Percentiles rank a stretch among this genome's conserved stretches.
Conservation (phyloP, 192 early-diverging fungal genomes). For the Coemansia erecta region DNA sequence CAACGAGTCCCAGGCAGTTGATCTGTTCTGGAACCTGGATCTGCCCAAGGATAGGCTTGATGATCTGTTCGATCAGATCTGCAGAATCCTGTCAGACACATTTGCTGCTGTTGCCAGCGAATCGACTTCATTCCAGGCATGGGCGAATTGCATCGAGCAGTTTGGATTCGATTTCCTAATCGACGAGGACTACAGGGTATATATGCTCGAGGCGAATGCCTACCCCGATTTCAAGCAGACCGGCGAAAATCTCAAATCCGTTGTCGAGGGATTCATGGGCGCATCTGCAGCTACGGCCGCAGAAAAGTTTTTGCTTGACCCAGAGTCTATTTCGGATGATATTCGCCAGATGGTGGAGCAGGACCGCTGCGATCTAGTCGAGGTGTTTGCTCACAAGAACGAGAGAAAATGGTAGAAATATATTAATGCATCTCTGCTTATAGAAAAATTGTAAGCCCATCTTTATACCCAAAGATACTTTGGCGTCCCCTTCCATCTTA, state of each 20-base stretch:
- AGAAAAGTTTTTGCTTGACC: constrained; percentile 21
- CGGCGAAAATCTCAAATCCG: constrained; percentile 49
- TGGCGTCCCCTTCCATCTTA: constrained; percentile 50
- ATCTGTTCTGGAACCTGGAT: constrained; percentile 58
- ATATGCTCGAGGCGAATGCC: constrained; percentile 65
- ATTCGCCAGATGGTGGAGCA: constrained; percentile 13
- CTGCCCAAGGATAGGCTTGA: constrained; percentile 43
- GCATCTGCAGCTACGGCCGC: constrained; percentile 53
- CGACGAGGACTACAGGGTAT: constrained; percentile 53
- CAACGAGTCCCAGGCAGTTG: constrained; percentile 55
- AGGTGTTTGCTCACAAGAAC: constrained; percentile 40
- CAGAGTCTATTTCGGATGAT: background rate
- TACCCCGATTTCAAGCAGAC: constrained; percentile 73
- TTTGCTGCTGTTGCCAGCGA: constrained; percentile 62
- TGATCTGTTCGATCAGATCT: constrained; percentile 57
- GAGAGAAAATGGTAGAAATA: constrained; percentile 31
- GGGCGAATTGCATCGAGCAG: constrained; percentile 63
- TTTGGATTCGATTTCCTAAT: constrained; percentile 70
- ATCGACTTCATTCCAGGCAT: constrained; percentile 63
- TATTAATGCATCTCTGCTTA: background rate
- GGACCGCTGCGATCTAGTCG: constrained; percentile 25
- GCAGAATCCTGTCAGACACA: constrained; percentile 54
- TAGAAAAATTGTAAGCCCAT: background rate
- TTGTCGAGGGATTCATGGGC: constrained; percentile 62
- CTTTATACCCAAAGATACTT: constrained; percentile 28